Conservation (phyloP, 2,329 filamentous ascomycete genomes). For the Aureobasidium lini region DNA sequence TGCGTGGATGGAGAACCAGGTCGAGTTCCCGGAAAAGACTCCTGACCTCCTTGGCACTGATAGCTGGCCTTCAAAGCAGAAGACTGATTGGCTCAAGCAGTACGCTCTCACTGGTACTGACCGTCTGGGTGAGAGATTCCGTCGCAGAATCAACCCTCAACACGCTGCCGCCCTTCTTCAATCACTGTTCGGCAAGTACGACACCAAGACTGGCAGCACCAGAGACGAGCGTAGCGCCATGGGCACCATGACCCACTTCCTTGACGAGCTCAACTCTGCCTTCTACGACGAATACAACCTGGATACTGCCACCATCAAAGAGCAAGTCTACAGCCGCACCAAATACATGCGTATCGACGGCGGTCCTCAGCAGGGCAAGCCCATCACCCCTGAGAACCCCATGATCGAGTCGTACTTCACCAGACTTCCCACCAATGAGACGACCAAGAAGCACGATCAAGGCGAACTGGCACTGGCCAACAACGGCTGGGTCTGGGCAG, state of each 20-base stretch:
- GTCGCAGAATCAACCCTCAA: conserved; percentile 61
- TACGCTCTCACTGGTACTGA: conserved; percentile 65
- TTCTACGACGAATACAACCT: conserved; percentile 89
- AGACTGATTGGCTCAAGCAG: conserved; percentile 58
- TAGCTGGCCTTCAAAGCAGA: conserved; percentile 49
- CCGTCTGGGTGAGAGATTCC: conserved; percentile 71
- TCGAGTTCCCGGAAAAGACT: conserved; percentile 47
- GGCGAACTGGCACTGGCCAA: conserved; percentile 79
- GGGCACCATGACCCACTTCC: conserved; percentile 50
- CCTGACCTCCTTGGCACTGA: conserved; percentile 48
- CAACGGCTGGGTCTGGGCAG: conserved; percentile 98
- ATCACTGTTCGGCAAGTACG: conserved; percentile 61
- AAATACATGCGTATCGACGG: conserved; percentile 93
- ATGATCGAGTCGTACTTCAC: conserved; percentile 95
- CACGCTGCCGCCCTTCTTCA: conserved; percentile 63
- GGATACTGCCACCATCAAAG: conserved; percentile 73
- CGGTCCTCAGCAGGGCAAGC: conserved; percentile 77
- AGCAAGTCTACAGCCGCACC: conserved; percentile 88
- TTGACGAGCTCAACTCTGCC: conserved; percentile 78
- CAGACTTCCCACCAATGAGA: conserved; percentile 69
- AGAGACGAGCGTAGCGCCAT: conserved; percentile 46
- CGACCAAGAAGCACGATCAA: conserved; percentile 66
- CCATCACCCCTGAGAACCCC: conserved; percentile 68
- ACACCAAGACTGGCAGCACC: conserved; percentile 41
- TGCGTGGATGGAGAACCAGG: conserved; percentile 60